Evolutionary conservation across 148 eudicot genomes (phyloP), one percentile per base, ranked within the genome.

Genomic region (Simmondsia chinensis): DNA sequence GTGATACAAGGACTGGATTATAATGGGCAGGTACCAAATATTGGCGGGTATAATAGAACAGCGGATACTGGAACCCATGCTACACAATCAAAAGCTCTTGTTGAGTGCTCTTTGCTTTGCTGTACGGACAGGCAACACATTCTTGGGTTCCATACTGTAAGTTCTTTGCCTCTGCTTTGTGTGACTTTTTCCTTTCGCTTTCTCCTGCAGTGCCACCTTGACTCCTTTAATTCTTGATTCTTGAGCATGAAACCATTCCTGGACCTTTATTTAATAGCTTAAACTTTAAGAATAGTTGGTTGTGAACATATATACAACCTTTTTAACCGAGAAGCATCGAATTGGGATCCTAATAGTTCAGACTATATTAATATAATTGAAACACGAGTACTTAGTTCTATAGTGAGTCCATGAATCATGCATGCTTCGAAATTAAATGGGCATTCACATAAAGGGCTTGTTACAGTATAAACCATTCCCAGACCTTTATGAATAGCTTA

Each of bases 61-160:
- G 66, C 69, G 95, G 45, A 30, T 85, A 7, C 54, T 91, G 43
- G 97, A 85, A 57, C 97, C 95, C 0, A 14, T 81, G 63, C 56
- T 91, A 22, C 95, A 91, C 65, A 73, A 79, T 19, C 82, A 91
- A 54, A 91, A 91, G 66, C 47, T 85, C 22, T 2, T 85, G 27
- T 55, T 91, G 33, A 79, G 88, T 65, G 95, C 95, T 27, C 30
- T 74, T 38, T 89, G 95, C 79, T 91, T 85, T 50, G 82, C 82
- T 28, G 83, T 85, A 41, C 70, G 97, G 33, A 85, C 95, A 15
- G 86, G 97, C 50, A 91, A 91, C 76, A 91, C 95, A 16, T 89
- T 64, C 66, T 72, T 79, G 77, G 95, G 97, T 44, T 91, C 97
- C 58, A 56, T 91, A 66, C 17, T 91, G 97, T 85, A 56, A 79